Percentiles rank a stretch among this genome's conserved stretches.
phyloP scores from a whole-genome alignment of 352 stramenopile species.

The Pythium graminicola region DNA sequence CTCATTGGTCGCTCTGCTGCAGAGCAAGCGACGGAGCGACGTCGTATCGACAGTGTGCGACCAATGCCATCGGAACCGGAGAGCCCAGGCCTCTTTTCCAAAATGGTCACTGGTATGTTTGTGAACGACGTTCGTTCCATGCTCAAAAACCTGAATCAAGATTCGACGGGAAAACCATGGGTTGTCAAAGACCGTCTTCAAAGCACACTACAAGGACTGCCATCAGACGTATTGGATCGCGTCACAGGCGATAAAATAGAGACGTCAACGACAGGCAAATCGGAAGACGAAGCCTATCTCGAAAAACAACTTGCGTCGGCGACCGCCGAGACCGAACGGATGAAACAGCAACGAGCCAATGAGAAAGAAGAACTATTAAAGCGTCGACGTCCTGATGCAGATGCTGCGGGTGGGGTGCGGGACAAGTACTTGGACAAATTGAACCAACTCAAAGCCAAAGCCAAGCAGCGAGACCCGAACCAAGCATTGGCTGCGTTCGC shows the following conservation, averaged over 20 bases:
- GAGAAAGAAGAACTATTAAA: slow-evolving; percentile 24
- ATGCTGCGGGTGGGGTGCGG: slow-evolving; percentile 24
- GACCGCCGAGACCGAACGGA: slow-evolving; percentile 24
- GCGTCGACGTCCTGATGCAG: slow-evolving; percentile 9
- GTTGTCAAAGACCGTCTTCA: slow-evolving; percentile 55
- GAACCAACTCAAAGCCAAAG: slow-evolving; percentile 57
- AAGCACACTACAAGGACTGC: slow-evolving; percentile 53
- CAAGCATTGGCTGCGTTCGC: slow-evolving; percentile 27
- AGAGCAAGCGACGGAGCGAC: slow-evolving; percentile 31
- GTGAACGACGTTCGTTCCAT: slow-evolving; percentile 52
- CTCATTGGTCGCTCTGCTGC: slow-evolving; percentile 34
- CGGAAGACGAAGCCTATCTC: slow-evolving; percentile 46
- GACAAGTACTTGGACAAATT: slow-evolving; percentile 77
- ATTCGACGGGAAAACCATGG: slow-evolving; percentile 59
- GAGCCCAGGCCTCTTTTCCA: slow-evolving; percentile 21
- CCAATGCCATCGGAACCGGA: slow-evolving; percentile 3
- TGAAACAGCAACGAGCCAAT: slow-evolving; percentile 25
- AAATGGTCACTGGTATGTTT: slow-evolving; percentile 45
- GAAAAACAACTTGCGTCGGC: slow-evolving; percentile 51
- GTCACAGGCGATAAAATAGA: slow-evolving; percentile 32
- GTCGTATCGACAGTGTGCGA: slow-evolving; percentile 17
- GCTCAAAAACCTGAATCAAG: slow-evolving; percentile 53
- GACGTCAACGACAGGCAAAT: slow-evolving; percentile 25
- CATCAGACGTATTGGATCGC: slow-evolving; percentile 48
- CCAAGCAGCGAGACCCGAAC: slow-evolving; percentile 24